Evolutionary conservation across 2,329 filamentous ascomycete species (phyloP), one percentile per base, ranked within the genome.

Genomic region (Sporothrix mexicana): DNA sequence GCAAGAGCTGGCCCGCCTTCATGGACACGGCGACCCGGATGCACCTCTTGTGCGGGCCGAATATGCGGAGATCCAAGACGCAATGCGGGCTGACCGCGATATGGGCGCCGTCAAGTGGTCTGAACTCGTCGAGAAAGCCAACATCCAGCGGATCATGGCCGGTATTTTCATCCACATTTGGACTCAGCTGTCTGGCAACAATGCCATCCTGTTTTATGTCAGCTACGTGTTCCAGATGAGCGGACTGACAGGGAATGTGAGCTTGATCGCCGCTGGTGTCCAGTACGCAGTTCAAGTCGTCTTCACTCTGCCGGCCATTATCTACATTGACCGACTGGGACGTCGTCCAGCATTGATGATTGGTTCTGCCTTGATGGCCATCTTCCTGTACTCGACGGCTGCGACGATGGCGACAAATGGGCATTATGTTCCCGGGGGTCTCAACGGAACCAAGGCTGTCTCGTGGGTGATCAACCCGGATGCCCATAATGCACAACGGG

Each of bases 201-300:
- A 93, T 77, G 90, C 88, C 51, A 91, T 89, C 91, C 85, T 90
- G 88, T 91, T 90, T 81, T 92, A 92, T 77, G 91, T 92, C 75
- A 86, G 85, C 66, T 92, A 92, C 75, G 87, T 93, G 73, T 93
- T 93, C 79, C 85, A 85, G 12, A 93, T 93, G 91, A 90, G 91
- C 17, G 91, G 91, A 10, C 83, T 91, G n/a, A 82, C 80, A 1
- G 86, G 88, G 76, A 85, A 85, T 70, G 86, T 89, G 51, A 74
- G 73, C 59, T 85, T 93, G 9, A 80, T 92, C 61, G 87, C 91
- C 8, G 91, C 89, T 20, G 89, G 88, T 10, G 93, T 93, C 75
- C 89, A 93, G 78, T 93, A 92, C 79, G 85, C 94, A 77, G 93
- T 95, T 84, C 95, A 95, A 80, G 92, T 95, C 1, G 74, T 90